phyloP scores from a whole-genome alignment of 768 basidiomycete species.

The Phylloporus rhodoxanthus region DNA sequence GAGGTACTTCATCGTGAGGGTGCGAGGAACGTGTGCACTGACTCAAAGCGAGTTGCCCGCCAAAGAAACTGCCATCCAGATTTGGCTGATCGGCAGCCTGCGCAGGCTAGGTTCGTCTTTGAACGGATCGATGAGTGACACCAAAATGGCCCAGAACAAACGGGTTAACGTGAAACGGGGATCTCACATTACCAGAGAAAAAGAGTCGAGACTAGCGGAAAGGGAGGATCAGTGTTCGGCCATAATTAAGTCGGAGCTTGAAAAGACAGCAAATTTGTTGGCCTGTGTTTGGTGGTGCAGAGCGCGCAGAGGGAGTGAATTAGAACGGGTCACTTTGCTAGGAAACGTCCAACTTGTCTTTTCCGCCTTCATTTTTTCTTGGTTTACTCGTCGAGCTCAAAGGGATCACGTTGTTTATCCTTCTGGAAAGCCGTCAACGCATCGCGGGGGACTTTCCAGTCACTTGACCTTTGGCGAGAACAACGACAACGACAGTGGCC shows the following conservation, averaged over 20 bases:
- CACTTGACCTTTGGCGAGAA: neutral
- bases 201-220: neutral
- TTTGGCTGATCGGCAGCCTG: neutral
- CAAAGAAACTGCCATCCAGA: neutral
- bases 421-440: neutral
- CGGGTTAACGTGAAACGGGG: neutral
- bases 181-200: neutral
- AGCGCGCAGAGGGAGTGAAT: conserved; percentile 16
- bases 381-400: conserved; percentile 11
- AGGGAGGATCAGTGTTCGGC: neutral
- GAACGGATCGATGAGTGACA: neutral
- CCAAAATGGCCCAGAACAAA: neutral
- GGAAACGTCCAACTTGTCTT: conserved; percentile 18
- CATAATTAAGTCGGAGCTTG: conserved; percentile 16
- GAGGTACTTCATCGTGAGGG: too few species aligned
- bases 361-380: conserved; percentile 2
- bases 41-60: neutral
- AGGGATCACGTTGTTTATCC: conserved; percentile 1
- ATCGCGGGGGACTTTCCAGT: conserved; percentile 5
- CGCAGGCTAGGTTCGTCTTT: too few species aligned
- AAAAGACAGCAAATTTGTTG: conserved; percentile 23
- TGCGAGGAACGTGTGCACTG: too few species aligned
- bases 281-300: conserved; percentile 20
- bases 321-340: conserved; percentile 13
- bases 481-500: conserved; percentile 8